Evolutionary conservation across 2,329 filamentous ascomycete genomes (phyloP), one percentile per base, ranked within the genome.

Genomic region (Colletotrichum musae): DNA sequence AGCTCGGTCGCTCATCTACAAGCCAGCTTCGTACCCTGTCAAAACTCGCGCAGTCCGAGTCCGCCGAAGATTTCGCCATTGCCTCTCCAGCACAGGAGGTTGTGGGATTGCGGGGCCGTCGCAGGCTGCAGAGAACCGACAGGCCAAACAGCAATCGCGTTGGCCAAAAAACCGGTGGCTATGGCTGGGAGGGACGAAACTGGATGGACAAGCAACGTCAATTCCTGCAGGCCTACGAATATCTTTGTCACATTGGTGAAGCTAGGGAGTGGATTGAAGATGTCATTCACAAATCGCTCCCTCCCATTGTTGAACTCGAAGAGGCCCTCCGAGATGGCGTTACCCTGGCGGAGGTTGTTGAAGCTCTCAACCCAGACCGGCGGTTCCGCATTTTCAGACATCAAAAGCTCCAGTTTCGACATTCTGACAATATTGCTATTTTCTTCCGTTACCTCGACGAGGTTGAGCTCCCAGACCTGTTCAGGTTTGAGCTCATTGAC

Each of bases 171-270:
- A 75, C 76, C 6, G 84, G 83, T 64, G 85, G 81, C 28, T 94
- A 92, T 73, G 88, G 90, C 57, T 96, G 94, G 92, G 90, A 93
- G 72, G 91, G 91, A 21, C 89, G 93, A 58, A 97, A 95, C 78
- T 99, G 96, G 96, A 99, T 99, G 95, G 96, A 99, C 80, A 96
- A 97, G 78, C 95, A 99, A 78, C 90, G 96, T 28, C 95, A 98
- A 79, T 98, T 98, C 76, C 83, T 99, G 61, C 94, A 97, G 80
- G 96, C 96, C 6, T 99, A 99, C 78, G 96, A 99, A 80, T 99
- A 99, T 78, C 91, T 99, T 45, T 99, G 96, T 78, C 96, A 99
- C 77, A 98, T 99, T 73, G 96, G 96, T 79, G 96, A 99, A 84
- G 96, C 96, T 24, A 98, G 98, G 79, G 95, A 98, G 81, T 99